Base-by-base conservation (phyloP, 2,329 filamentous ascomycete species). In the Nemania sp. region DNA sequence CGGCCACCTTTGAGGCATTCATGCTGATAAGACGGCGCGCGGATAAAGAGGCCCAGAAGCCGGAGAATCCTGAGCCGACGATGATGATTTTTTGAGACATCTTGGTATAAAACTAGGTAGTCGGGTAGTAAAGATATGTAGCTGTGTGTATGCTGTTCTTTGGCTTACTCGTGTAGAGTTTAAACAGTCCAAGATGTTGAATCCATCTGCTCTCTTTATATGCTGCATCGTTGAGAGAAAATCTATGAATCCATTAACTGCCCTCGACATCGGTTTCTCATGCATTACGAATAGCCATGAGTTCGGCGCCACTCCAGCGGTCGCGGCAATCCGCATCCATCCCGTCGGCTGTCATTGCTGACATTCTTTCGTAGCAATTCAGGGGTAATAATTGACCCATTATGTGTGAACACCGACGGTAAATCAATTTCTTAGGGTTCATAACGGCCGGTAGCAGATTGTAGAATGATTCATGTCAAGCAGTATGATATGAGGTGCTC, bases 11-110 rank as follows among this genome's bases (percentile, higher is more conserved):
- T 24, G 48, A 48, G 15, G 28, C 15, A 19, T 34, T 46, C 24
- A 53, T 14, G 51, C 22, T 55, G 45, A 57, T 50, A 3, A 60
- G 36, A 19, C 57, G 54, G 12, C 52, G 48, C 6, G 57, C 57
- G 14, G 54, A 50, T 12, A 60, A 19, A 20, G 57, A 48, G 24
- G 48, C 41, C 54, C 49, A 60, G 8, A 60, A 49, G 47, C 54
- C 57, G 2, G 57, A 51, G n/a, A 60, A 60, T 9, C 57, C 57
- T 12, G 57, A 57, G 3, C 57, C 57, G 3, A 60, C 34, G 8
- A 60, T 22, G 36, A 55, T 37, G 19, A 60, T 52, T 41, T 31
- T 55, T 42, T 56, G 49, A 48, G 56, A 11, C 56, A 59, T 59
- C 8, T 31, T 53, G 44, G 19, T 9, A 9, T 7, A 12, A 11